Evolutionary conservation across 345 rosid species (phyloP).

Genomic region (Eutrema japonicum): DNA sequence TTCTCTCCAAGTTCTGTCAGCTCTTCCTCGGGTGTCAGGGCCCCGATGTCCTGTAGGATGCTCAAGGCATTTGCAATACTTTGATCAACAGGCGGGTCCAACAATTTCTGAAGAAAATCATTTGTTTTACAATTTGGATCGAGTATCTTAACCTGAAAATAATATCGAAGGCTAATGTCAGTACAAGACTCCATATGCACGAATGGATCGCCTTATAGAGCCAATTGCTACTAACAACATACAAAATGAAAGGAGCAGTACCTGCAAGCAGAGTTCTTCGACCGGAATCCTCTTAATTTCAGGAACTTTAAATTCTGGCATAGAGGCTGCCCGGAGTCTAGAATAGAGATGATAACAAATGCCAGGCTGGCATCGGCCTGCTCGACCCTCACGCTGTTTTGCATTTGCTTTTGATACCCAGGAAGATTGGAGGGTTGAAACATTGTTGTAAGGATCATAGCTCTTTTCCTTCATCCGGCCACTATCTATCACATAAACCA

Average conservation of each 20-base stretch:
- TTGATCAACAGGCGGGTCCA: slow-evolving; percentile 90
- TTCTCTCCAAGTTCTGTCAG: slow-evolving; percentile 91
- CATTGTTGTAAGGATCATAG: slow-evolving; percentile 86
- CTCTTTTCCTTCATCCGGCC: slow-evolving; percentile 98
- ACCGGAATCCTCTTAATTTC: slow-evolving; percentile 93
- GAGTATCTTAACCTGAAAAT: slow-evolving; percentile 75
- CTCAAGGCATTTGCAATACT: slow-evolving; percentile 69
- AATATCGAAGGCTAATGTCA: slow-evolving; percentile 30
- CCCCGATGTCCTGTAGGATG: slow-evolving; percentile 88
- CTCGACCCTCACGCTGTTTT: slow-evolving; percentile 93
- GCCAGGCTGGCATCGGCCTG: slow-evolving; percentile 97
- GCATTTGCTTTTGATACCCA: slow-evolving; percentile 98
- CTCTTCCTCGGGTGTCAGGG: slow-evolving; percentile 74
- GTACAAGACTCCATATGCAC: not conserved
- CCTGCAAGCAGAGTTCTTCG: slow-evolving; percentile 97
- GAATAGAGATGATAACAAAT: slow-evolving; percentile 92
- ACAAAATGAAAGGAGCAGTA: slow-evolving; percentile 32
- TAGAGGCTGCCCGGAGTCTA: slow-evolving; percentile 71
- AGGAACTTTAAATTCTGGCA: slow-evolving; percentile 85
- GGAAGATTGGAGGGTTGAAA: slow-evolving; percentile 88
- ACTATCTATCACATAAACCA: slow-evolving; percentile 92
- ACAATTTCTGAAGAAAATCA: slow-evolving; percentile 69
- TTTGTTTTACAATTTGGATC: slow-evolving; percentile 70
- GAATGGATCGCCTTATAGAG: not conserved
- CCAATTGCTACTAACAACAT: not conserved